Conservation (phyloP, 257 asterid genomes). For the Fraxinus cuspidata region DNA sequence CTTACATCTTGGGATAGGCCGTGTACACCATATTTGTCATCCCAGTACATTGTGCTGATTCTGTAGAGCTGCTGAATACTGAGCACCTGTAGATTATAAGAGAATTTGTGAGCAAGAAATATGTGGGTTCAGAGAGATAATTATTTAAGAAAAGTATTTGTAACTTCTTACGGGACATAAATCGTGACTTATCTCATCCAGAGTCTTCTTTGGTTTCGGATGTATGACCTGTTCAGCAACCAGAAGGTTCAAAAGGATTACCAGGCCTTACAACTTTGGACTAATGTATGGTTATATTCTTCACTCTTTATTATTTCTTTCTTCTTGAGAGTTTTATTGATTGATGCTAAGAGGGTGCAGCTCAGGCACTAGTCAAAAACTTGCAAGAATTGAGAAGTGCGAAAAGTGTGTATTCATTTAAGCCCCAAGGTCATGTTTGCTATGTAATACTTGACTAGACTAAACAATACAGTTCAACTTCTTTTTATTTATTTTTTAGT, state of each 20-base stretch:
- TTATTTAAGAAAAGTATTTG: background rate
- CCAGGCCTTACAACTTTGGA: background rate
- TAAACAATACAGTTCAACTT: background rate
- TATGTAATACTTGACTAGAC: background rate
- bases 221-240: conserved; percentile 74
- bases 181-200: conserved; percentile 95
- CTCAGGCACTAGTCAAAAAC: background rate
- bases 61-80: conserved; percentile 95
- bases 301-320: background rate
- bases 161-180: conserved; percentile 77
- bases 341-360: background rate
- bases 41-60: conserved; percentile 99
- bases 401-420: background rate
- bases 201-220: conserved; percentile 93
- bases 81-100: conserved; percentile 57
- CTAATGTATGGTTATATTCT: conserved; percentile 2
- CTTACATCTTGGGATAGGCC: conserved; percentile 92
- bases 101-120: conserved; percentile 20
- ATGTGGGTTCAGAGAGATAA: background rate
- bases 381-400: background rate
- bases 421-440: background rate
- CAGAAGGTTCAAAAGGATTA: conserved; percentile 17
- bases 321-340: background rate
- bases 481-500: too few species aligned
- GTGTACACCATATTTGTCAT: conserved; percentile 95